A percentile compares a stretch with the other conserved stretches of the same genome.
These are phyloP conservation scores for Ceratocystis eucalypticola DNA, from an alignment of 2,329 filamentous ascomycete genomes.

Conservation along the genomic window DNA sequence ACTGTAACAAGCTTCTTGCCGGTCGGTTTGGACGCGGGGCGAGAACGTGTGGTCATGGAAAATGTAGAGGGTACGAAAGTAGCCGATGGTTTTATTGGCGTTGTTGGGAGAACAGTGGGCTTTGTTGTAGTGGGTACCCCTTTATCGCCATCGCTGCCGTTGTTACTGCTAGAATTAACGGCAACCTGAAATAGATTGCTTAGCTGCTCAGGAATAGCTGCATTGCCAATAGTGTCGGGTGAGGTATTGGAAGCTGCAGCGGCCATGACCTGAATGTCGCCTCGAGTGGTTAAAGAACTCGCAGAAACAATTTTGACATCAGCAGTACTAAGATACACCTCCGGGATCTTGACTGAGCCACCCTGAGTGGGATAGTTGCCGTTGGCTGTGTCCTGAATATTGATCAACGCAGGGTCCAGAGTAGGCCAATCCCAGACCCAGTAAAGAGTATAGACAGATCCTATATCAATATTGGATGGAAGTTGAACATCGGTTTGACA, in stretches of 20 bases:
- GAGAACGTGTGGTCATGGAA: background rate
- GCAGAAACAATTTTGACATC: constrained; percentile 29
- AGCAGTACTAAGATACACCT: constrained; percentile 32
- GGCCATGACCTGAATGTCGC: background rate
- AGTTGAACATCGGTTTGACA: constrained; percentile 75
- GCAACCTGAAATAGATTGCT: constrained; percentile 33
- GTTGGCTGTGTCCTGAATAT: constrained; percentile 29
- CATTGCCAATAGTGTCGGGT: constrained; percentile 30
- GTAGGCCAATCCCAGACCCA: constrained; percentile 96
- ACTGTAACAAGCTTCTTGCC: constrained; percentile 19
- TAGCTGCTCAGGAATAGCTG: constrained; percentile 36
- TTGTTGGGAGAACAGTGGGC: constrained; percentile 8
- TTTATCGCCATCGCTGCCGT: background rate
- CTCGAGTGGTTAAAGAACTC: background rate
- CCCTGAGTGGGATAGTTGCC: constrained; percentile 29
- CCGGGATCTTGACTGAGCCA: constrained; percentile 23
- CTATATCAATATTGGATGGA: constrained; percentile 48
- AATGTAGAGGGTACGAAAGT: constrained; percentile 17
- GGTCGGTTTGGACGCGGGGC: background rate
- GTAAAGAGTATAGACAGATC: constrained; percentile 65
- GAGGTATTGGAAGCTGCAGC: constrained; percentile 4
- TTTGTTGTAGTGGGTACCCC: constrained; percentile 19
- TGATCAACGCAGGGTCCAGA: constrained; percentile 32
- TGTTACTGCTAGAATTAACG: constrained; percentile 9
- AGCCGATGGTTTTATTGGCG: background rate